Conservation (phyloP, 2,329 filamentous ascomycete species). For the Nemania abortiva region DNA sequence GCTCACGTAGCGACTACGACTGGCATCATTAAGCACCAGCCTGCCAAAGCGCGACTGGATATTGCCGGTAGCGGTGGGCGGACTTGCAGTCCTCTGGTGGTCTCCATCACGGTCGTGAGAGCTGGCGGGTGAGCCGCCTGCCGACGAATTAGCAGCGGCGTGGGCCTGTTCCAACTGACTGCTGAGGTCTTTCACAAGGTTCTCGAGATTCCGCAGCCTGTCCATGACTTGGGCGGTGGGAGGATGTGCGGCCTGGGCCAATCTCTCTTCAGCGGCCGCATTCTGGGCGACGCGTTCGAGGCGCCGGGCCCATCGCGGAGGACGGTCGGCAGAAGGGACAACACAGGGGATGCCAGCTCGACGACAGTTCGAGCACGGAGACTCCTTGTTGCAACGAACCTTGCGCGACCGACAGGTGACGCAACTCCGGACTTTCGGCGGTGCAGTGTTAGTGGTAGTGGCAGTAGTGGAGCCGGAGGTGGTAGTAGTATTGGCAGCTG, state of each 20-base stretch:
- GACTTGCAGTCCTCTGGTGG: constrained; percentile 20
- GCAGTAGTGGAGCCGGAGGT: not conserved
- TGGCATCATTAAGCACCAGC: constrained; percentile 60
- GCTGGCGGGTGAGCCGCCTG: constrained; percentile 48
- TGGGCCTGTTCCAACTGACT: constrained; percentile 60
- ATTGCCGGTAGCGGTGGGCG: constrained; percentile 20
- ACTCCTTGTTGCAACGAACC: constrained; percentile 68
- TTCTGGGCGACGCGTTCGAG: constrained; percentile 56
- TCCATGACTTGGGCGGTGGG: constrained; percentile 59
- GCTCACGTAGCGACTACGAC: constrained; percentile 61
- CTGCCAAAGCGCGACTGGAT: constrained; percentile 61
- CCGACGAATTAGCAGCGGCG: constrained; percentile 44
- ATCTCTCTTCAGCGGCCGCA: constrained; percentile 54
- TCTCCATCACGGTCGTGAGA: constrained; percentile 43
- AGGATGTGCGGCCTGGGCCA: constrained; percentile 46
- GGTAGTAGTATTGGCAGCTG: too few species aligned
- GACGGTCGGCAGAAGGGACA: constrained; percentile 61
- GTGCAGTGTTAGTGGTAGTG: not conserved
- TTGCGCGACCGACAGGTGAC: constrained; percentile 64
- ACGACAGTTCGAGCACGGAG: constrained; percentile 68
- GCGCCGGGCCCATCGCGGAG: constrained; percentile 67
- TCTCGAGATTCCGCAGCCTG: constrained; percentile 62
- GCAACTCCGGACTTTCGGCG: constrained; percentile 44
- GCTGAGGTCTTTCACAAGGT: constrained; percentile 63
- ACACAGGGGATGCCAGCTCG: constrained; percentile 65